Percentiles rank a stretch among this genome's conserved stretches.
Conservation (phyloP, 768 basidiomycete species). For the Lactarius vividus region DNA sequence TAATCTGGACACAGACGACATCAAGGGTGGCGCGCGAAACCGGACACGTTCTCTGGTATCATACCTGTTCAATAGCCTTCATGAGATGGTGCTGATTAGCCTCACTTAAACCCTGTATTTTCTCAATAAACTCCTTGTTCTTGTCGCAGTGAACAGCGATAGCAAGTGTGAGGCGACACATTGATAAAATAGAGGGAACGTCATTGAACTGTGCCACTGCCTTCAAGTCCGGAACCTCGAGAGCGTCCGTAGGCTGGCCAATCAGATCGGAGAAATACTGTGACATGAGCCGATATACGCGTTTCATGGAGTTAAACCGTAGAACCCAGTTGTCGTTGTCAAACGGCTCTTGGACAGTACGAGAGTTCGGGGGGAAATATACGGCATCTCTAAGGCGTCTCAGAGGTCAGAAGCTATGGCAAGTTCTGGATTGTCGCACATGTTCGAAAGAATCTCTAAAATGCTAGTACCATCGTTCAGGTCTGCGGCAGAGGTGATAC, state of each 20-base stretch:
- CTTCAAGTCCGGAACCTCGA: conserved; percentile 88
- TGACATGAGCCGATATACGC: conserved; percentile 82
- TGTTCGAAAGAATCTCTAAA: conserved; percentile 68
- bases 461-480: conserved; percentile 78
- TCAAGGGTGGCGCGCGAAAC: conserved; percentile 4
- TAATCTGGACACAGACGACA: conserved; percentile 48
- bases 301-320: conserved; percentile 78
- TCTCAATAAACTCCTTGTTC: conserved; percentile 85
- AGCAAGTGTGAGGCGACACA: conserved; percentile 81
- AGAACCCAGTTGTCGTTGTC: conserved; percentile 94
- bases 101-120: conserved; percentile 82
- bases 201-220: conserved; percentile 77
- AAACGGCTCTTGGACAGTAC: conserved; percentile 57
- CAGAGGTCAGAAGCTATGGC: conserved; percentile 8
- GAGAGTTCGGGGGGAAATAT: conserved; percentile 67
- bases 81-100: conserved; percentile 85
- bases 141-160: conserved; percentile 87
- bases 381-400: conserved; percentile 59
- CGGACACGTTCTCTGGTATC: conserved; percentile 7
- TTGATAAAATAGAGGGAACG: conserved; percentile 58
- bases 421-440: conserved; percentile 49
- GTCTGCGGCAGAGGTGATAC: conserved; percentile 62
- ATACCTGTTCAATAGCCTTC: conserved; percentile 90
- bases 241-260: conserved; percentile 69
- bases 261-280: conserved; percentile 85